A percentile compares a stretch with the other conserved stretches of the same genome.
These are phyloP conservation scores for Theobroma grandiflorum DNA, from an alignment of 441 rosid species.

Conservation along the genomic window DNA sequence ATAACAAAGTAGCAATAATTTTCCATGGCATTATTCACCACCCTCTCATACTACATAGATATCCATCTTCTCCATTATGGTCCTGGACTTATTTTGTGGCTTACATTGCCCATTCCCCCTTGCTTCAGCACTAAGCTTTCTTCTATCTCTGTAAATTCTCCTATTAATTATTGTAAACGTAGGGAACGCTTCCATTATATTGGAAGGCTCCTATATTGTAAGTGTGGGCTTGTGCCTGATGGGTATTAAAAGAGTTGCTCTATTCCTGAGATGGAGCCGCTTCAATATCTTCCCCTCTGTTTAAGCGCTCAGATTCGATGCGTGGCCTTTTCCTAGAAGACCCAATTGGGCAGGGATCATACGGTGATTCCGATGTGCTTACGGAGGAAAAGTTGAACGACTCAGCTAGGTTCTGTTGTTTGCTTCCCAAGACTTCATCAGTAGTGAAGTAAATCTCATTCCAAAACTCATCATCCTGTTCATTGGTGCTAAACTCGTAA, in stretches of 20 bases:
- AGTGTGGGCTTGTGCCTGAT: neutral
- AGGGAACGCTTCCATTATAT: neutral
- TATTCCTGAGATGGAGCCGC: neutral
- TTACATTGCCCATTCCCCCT: neutral
- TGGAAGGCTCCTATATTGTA: neutral
- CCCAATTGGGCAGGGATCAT: neutral
- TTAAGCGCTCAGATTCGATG: neutral
- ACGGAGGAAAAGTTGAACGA: neutral
- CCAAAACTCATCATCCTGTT: slow-evolving; percentile 13
- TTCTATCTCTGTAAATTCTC: neutral
- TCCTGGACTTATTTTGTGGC: no score
- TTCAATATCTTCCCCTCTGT: neutral
- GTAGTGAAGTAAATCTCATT: neutral
- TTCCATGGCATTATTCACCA: no score
- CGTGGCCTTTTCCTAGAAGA: neutral
- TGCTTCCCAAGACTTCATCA: neutral
- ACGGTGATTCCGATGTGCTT: neutral
- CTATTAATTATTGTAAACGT: neutral
- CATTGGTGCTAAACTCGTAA: slow-evolving; percentile 12
- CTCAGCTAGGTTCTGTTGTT: neutral
- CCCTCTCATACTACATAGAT: neutral
- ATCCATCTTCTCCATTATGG: neutral
- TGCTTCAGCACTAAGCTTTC: neutral
- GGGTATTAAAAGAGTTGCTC: neutral
- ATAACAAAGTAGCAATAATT: no score